These are phyloP conservation scores for Sistotremastrum suecicum DNA, from an alignment of 768 basidiomycete species.

Conservation along the genomic window DNA sequence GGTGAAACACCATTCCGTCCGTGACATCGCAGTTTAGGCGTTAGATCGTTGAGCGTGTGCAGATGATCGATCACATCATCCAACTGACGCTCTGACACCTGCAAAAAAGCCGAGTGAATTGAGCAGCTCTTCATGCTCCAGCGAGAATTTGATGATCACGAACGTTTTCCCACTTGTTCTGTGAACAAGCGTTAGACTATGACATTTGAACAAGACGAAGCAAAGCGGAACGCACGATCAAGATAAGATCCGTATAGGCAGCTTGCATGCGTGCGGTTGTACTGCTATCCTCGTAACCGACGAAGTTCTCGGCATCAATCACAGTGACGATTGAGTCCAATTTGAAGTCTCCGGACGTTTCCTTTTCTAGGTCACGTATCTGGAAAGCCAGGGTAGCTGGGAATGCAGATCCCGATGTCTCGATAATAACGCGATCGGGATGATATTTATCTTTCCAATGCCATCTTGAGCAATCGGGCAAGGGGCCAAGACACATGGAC, in stretches of 20 bases:
- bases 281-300: slow-evolving; percentile 84
- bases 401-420: slow-evolving; percentile 95
- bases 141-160: slow-evolving; percentile 1
- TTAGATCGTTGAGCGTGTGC: slow-evolving; percentile 77
- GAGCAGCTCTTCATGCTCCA: background rate
- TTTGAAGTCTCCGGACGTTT: slow-evolving; percentile 55
- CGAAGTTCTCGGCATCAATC: slow-evolving; percentile 82
- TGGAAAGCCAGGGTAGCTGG: slow-evolving; percentile 93
- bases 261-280: slow-evolving; percentile 90
- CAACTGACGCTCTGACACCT: slow-evolving; percentile 49
- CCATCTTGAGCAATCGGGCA: background rate
- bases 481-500: slow-evolving; percentile 5
- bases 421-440: slow-evolving; percentile 89
- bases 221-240: slow-evolving; percentile 42
- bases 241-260: slow-evolving; percentile 85
- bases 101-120: background rate
- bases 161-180: slow-evolving; percentile 89
- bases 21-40: slow-evolving; percentile 67
- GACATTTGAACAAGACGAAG: background rate
- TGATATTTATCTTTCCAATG: slow-evolving; percentile 51
- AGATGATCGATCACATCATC: slow-evolving; percentile 82
- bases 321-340: slow-evolving; percentile 89
- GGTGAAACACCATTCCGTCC: slow-evolving; percentile 59
- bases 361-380: slow-evolving; percentile 73
- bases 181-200: slow-evolving; percentile 1